phyloP scores from a whole-genome alignment of 2,329 filamentous ascomycete genomes.

The Talaromyces sp. region DNA sequence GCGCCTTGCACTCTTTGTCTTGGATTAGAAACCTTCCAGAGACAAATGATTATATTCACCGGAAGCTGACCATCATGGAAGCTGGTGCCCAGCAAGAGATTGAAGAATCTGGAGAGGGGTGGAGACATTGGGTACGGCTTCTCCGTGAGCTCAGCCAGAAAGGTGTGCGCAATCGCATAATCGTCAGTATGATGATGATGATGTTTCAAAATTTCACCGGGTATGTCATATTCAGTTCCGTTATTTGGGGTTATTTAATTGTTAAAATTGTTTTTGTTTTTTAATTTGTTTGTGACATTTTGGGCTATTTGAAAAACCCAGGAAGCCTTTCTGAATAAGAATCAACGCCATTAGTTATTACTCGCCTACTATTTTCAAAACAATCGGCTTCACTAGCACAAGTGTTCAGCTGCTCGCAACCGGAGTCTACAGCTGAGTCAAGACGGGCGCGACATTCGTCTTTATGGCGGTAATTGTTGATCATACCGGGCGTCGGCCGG shows the following conservation, averaged over 20 bases:
- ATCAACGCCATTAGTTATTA: constrained; percentile 57
- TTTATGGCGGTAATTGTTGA: constrained; percentile 51
- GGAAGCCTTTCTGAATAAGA: too few relatives aligned
- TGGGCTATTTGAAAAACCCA: too few relatives aligned
- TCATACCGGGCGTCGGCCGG: constrained; percentile 40
- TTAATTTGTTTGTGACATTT: constrained; percentile 52
- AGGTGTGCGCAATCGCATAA: constrained; percentile 45
- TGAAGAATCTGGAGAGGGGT: constrained; percentile 21
- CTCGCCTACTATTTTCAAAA: constrained; percentile 55
- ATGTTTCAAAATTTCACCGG: constrained; percentile 47
- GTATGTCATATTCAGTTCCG: constrained; percentile 52
- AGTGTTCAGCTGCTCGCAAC: constrained; percentile 49
- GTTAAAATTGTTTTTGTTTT: too few relatives aligned
- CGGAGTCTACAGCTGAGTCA: constrained; percentile 56
- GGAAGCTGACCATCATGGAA: constrained; percentile 47
- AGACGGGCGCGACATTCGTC: constrained; percentile 62
- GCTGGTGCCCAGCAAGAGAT: constrained; percentile 55
- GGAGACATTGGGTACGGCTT: constrained; percentile 47
- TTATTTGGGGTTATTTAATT: constrained; percentile 58
- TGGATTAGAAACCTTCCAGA: constrained; percentile 49
- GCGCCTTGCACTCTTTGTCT: constrained; percentile 50
- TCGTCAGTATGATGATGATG: constrained; percentile 48
- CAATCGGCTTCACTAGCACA: constrained; percentile 43
- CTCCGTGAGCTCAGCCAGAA: constrained; percentile 16
- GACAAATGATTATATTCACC: constrained; percentile 47